Percentiles rank a stretch among this genome's conserved stretches.
Evolutionary conservation across 2,329 filamentous ascomycete species (phyloP).

Genomic region (Aureobasidium subglaciale): DNA sequence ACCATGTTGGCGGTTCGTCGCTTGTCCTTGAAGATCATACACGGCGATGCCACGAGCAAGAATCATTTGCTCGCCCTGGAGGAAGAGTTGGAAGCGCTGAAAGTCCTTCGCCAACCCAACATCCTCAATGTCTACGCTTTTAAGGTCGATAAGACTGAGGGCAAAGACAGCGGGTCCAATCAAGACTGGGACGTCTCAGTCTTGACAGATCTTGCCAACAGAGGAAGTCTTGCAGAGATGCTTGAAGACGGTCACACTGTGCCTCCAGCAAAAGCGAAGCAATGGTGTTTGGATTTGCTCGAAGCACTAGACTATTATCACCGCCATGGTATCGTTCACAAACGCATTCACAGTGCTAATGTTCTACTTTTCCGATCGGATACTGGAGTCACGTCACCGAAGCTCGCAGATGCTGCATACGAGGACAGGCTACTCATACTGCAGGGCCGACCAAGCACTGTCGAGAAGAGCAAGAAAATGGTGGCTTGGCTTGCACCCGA

Average conservation of each 20-base stretch:
- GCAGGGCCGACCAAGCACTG: neutral
- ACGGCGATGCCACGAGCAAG: conserved; percentile 38
- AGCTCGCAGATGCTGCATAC: conserved; percentile 67
- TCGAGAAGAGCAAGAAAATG: conserved; percentile 30
- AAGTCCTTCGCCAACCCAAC: conserved; percentile 67
- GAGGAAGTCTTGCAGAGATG: conserved; percentile 74
- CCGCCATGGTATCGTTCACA: conserved; percentile 69
- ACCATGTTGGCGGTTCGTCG: conserved; percentile 13
- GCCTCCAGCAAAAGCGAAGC: conserved; percentile 66
- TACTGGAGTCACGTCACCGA: conserved; percentile 59
- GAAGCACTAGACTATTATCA: conserved; percentile 85
- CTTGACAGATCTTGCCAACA: conserved; percentile 69
- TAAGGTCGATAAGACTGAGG: conserved; percentile 49
- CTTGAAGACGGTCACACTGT: conserved; percentile 63
- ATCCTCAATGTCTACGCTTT: conserved; percentile 72
- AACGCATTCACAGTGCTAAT: conserved; percentile 72
- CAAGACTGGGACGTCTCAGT: conserved; percentile 64
- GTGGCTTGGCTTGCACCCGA: conserved; percentile 29
- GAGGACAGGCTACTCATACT: conserved; percentile 36
- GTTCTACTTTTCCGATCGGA: conserved; percentile 66
- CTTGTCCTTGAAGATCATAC: neutral
- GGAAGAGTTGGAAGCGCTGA: conserved; percentile 66
- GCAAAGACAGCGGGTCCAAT: neutral
- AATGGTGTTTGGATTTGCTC: conserved; percentile 87
- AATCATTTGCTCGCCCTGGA: conserved; percentile 72